Evolutionary conservation across 2,329 filamentous ascomycete genomes (phyloP).

Genomic region (Lanzia echinophila): DNA sequence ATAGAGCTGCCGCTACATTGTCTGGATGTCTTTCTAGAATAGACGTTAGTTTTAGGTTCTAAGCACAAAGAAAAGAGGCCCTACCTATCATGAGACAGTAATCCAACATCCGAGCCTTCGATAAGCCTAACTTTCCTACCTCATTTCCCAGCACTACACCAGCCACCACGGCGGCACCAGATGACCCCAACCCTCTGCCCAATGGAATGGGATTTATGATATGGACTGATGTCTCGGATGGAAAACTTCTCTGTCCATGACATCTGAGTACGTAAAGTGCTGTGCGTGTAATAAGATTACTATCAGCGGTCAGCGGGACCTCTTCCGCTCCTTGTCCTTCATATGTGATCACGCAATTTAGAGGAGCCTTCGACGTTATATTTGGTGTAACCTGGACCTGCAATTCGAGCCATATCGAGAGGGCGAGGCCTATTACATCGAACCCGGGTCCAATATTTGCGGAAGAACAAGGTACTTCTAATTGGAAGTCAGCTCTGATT

Average conservation of each 20-base stretch:
- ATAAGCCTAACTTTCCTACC: slow-evolving; percentile 71
- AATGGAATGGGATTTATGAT: slow-evolving; percentile 94
- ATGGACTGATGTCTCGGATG: slow-evolving; percentile 80
- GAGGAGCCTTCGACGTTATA: slow-evolving; percentile 50
- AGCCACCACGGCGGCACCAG: slow-evolving; percentile 89
- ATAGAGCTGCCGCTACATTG: slow-evolving; percentile 90
- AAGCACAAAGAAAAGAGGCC: slow-evolving; percentile 13
- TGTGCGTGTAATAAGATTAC: slow-evolving; percentile 89
- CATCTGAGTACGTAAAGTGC: slow-evolving; percentile 93
- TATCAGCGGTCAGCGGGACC: slow-evolving; percentile 76
- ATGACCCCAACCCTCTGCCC: slow-evolving; percentile 88
- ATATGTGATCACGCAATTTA: slow-evolving; percentile 88
- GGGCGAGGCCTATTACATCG: slow-evolving; percentile 91
- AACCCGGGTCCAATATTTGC: slow-evolving; percentile 97
- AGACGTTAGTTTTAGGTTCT: background rate
- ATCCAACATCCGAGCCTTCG: slow-evolving; percentile 79
- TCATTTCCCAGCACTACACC: slow-evolving; percentile 91
- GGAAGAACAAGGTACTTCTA: slow-evolving; percentile 78
- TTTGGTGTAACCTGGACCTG: slow-evolving; percentile 67
- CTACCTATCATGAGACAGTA: slow-evolving; percentile 93
- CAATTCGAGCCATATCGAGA: slow-evolving; percentile 90
- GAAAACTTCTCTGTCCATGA: slow-evolving; percentile 80
- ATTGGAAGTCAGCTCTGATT: background rate
- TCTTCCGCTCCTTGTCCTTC: slow-evolving; percentile 65
- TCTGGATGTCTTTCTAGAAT: slow-evolving; percentile 75